Evolutionary conservation across 2,329 filamentous ascomycete species (phyloP), one percentile per base, ranked within the genome.

Genomic region (Colletotrichum orchidophilum): DNA sequence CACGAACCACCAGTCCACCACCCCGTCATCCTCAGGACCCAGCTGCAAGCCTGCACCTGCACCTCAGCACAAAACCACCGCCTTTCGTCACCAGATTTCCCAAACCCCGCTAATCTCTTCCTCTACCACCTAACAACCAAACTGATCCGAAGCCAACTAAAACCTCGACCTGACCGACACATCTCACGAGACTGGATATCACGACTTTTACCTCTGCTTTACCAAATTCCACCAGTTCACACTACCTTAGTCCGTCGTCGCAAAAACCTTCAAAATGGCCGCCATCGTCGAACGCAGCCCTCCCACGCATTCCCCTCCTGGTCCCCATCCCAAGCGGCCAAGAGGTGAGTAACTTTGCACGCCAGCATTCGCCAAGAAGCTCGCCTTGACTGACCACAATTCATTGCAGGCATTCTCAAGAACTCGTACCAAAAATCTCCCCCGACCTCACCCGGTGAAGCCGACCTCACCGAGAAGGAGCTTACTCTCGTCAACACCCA

Each of bases 401-500:
- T 18, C 18, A 15, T 6, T 29, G 1, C 54, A 98, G 96, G 96
- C 75, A 98, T 98, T 77, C 90, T 98, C 76, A 98, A 98, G 84
- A 97, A 97, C 85, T 92, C 93, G 59, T 94, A 88, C 73, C 91
- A 88, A 76, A 86, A 87, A 70, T 88, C 90, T 33, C 88, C 90
- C 24, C 86, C 87, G 80, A 72, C 87, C 82, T 75, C 88, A 80
- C 77, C 86, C 68, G 78, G 83, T 76, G 83, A 85, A 75, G 80
- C 85, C 76, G 82, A 90, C 80, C 75, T 90, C 75, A 90, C 90
- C 4, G 92, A 95, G 75, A 96, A 97, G 83, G 96, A 98, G 79
- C 87, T 98, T 76, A 97, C 95, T 3, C 90, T 98, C 71, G 92
- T 95, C 81, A 99, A 99, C 83, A 99, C 96, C 1, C 90, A 98